These are phyloP conservation scores for Ascochyta koolunga DNA, from an alignment of 2,329 filamentous ascomycete species.

Conservation along the genomic window DNA sequence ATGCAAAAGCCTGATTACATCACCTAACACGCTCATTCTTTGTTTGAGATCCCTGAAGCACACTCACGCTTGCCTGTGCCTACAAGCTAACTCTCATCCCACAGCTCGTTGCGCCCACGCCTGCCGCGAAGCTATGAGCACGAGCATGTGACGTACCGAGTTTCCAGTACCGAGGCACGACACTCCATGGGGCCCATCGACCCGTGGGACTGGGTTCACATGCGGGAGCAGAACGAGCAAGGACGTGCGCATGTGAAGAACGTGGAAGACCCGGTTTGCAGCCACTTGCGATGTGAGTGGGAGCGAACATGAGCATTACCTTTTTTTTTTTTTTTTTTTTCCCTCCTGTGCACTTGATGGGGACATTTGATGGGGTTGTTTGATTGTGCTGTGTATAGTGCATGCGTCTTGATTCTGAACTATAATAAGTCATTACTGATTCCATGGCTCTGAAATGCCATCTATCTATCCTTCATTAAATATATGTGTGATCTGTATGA, in stretches of 20 bases:
- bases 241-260: conserved; percentile 1
- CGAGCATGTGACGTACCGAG: conserved; percentile 4
- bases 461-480: background rate
- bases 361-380: too few species aligned
- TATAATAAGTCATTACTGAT: background rate
- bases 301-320: background rate
- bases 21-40: background rate
- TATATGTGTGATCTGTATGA: background rate
- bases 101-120: conserved; percentile 9
- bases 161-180: conserved; percentile 7
- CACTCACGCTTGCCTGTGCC: background rate
- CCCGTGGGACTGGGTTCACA: background rate
- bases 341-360: too few species aligned
- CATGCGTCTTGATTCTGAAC: background rate
- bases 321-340: background rate
- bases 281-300: too few species aligned
- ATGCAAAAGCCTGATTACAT: conserved; percentile 12
- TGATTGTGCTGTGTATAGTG: background rate
- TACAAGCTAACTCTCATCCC: background rate
- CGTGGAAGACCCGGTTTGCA: background rate
- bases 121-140: conserved; percentile 13
- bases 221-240: conserved; percentile 4
- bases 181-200: background rate
- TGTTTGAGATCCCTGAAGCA: background rate
- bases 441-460: background rate